These are phyloP conservation scores for Lachancea cidri DNA, from an alignment of 805 yeast genomes.

Conservation along the genomic window DNA sequence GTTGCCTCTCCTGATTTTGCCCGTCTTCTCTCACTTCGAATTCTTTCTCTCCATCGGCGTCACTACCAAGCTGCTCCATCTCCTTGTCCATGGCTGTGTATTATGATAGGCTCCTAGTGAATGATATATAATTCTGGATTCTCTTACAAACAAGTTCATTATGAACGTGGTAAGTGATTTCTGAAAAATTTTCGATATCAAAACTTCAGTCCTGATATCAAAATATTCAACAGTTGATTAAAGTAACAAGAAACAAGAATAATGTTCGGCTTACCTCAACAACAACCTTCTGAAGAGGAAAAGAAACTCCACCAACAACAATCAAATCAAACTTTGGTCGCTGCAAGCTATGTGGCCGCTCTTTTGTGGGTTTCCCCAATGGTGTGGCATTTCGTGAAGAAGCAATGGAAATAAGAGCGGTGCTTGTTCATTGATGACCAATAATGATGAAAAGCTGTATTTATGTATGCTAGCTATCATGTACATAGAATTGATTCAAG, in stretches of 20 bases:
- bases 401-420: conserved; percentile 29
- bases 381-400: conserved; percentile 31
- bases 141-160: neutral
- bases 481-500: neutral
- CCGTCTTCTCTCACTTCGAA: conserved; percentile 1
- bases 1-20: conserved; percentile 18
- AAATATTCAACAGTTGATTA: no score
- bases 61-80: neutral
- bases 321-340: conserved; percentile 52
- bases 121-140: no score
- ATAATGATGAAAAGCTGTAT: neutral
- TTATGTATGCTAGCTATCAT: neutral
- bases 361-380: conserved; percentile 47
- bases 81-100: conserved; percentile 1
- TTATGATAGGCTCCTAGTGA: no score
- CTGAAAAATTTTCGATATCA: neutral
- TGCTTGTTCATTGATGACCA: neutral
- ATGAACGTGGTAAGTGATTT: neutral
- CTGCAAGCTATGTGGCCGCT: conserved; percentile 60
- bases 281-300: conserved; percentile 55
- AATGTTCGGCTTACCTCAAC: conserved; percentile 49
- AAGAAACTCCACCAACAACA: conserved; percentile 60
- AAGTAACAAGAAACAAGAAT: conserved; percentile 12
- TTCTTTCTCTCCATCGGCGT: neutral
- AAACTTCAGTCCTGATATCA: neutral